Conservation (phyloP, 75 land plant genomes). For the Gnetum montanum region DNA sequence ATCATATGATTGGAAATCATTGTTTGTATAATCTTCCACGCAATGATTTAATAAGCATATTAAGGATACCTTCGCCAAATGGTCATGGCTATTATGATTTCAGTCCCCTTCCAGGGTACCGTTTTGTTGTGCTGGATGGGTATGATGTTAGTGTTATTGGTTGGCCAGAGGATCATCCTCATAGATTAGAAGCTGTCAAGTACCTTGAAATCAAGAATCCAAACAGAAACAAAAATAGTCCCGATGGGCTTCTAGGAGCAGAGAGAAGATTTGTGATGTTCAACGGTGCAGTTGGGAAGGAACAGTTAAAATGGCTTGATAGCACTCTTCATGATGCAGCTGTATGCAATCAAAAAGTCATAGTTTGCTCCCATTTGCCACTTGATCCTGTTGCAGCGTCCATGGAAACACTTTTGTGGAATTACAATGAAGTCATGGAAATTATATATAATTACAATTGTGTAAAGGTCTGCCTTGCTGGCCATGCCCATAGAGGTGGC, state of each 20-base stretch:
- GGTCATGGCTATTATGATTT: slow-evolving; percentile 74
- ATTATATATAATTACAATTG: slow-evolving; percentile 67
- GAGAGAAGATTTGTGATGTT: slow-evolving; percentile 81
- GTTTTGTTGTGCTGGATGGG: slow-evolving; percentile 84
- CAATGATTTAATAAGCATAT: slow-evolving; percentile 25
- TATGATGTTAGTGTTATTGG: slow-evolving; percentile 91
- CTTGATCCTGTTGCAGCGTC: slow-evolving; percentile 54
- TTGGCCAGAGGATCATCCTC: slow-evolving; percentile 78
- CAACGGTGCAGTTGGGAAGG: slow-evolving; percentile 82
- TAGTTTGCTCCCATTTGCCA: slow-evolving; percentile 87
- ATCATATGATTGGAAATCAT: slow-evolving; percentile 96
- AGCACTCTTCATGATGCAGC: slow-evolving; percentile 48
- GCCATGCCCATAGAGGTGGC: slow-evolving; percentile 93
- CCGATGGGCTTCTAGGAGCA: slow-evolving; percentile 48
- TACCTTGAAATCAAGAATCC: slow-evolving; percentile 66
- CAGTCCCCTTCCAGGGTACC: slow-evolving; percentile 56
- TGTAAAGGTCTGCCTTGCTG: slow-evolving; percentile 80
- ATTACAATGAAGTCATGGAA: slow-evolving; percentile 81
- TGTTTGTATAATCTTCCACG: slow-evolving; percentile 96
- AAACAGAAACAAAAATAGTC: slow-evolving; percentile 79
- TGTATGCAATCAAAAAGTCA: slow-evolving; percentile 36
- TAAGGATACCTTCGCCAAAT: slow-evolving; percentile 49
- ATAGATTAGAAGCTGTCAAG: slow-evolving; percentile 33
- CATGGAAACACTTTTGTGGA: slow-evolving; percentile 64
- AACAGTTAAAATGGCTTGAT: slow-evolving; percentile 78